Evolutionary conservation across 1,284 basidiomycete genomes (phyloP), one percentile per base, ranked within the genome.

Genomic region (Cryptococcus sp.): DNA sequence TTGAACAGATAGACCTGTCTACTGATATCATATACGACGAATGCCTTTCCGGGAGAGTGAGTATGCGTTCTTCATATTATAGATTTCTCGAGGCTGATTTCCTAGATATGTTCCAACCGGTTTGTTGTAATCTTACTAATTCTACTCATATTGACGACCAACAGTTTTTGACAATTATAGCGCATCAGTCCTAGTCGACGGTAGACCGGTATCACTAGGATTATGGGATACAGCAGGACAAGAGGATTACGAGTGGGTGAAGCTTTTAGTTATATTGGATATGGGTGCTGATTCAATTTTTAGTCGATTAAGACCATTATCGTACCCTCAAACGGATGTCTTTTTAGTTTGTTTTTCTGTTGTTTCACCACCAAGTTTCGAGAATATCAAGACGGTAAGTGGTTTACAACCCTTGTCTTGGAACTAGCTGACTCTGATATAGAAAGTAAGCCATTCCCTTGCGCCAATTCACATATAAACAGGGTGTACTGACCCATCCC

Each of bases 301-400:
- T 77, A 96, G 98, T 79, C 89, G 96, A 55, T 86, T 99, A 66
- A 87, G 96, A 65, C 96, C 96, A 47, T 83, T 98, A 63, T 96
- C 91, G 57, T 99, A 99, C 79, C 96, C 96, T 10, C 96, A 98
- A 79, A 98, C 96, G 51, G 96, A 99, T 76, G 93, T 99, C 48
- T 98, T 99, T 80, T 82, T 99, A 76, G 95, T 98, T 75, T 98
- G 96, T 78, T 98, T 98, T 82, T 96, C 93, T 46, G 85, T 98
- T 61, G 93, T 97, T 73, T 90, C 88, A 71, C 96, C 96, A 36
- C 91, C 96, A 33, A 90, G 88, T 78, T 98, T 93, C 73, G 95
- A 98, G 80, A 98, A 74, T 59, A 69, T 75, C 60, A 62, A 64
- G 38, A 73, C 72, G 38, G 63, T 68, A 36, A 38, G 59, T 62